Base-by-base conservation (phyloP, 306 rosid species). In the Begonia masoniana region DNA sequence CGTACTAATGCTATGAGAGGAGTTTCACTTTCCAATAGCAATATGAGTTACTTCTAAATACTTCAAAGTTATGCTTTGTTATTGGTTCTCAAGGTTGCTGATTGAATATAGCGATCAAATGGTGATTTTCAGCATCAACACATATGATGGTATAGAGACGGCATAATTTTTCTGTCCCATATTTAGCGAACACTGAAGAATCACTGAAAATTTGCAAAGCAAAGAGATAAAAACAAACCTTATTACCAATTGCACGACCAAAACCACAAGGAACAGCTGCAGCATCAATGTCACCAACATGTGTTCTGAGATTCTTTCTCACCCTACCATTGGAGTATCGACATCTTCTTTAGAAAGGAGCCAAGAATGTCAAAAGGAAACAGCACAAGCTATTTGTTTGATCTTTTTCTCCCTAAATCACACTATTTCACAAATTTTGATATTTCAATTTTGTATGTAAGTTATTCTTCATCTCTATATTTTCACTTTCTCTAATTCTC, bases 191-290 rank as follows among this genome's bases (percentile, higher is more conserved):
- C n/a, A 4, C 2, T 10, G 15, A 10, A 10, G 45, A 43, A 49
- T 60, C 67, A 41, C 57, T 50, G 59, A 51, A 54, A 45, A 45
- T n/a, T 45, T 45, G 15, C 15, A 12, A 45, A 10, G 49, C n/a
- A 45, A 3, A n/a, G n/a, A 45, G 15, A 45, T 45, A n/a, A 57
- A 55, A 56, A 75, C 96, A 52, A 75, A 91, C 96, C 96, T 92
- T 92, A 52, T 92, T 92, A 41, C 99, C 96, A 56, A 92, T 92
- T 45, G 95, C 99, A 60, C 95, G 96, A 62, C 99, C 99, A 72
- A 92, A 79, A 56, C 99, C 99, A 60, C 99, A 92, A 16, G 99
- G 88, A 66, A 92, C 95, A 49, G 99, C 99, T 53, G 82, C 99
- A 56, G 79, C 95, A 61, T 92, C 95, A 47, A 92, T 76, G 64